Evolutionary conservation across 768 basidiomycete genomes (phyloP).

Genomic region (Leccinum subtestaceum): DNA sequence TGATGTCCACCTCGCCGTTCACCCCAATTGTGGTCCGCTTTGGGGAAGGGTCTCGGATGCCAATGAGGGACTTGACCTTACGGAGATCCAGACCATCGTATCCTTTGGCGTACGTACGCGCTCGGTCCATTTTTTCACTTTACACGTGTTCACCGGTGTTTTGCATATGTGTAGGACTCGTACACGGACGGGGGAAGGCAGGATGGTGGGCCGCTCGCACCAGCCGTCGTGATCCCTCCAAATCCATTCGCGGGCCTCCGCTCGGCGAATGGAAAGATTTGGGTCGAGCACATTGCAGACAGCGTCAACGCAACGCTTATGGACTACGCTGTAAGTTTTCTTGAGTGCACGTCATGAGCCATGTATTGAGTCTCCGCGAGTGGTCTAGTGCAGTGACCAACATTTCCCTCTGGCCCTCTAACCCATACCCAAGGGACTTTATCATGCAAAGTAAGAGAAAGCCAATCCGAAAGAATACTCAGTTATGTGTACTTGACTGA

Average conservation of each 20-base stretch:
- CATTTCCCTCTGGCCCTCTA: conserved; percentile 49
- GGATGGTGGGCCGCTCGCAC: conserved; percentile 43
- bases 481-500: neutral
- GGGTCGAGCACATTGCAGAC: conserved; percentile 47
- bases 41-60: conserved; percentile 42
- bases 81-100: conserved; percentile 44
- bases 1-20: conserved; percentile 43
- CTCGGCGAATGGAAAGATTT: conserved; percentile 48
- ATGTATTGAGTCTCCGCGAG: conserved; percentile 12
- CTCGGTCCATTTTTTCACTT: neutral
- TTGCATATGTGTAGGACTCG: conserved; percentile 36
- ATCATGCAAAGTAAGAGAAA: conserved; percentile 41
- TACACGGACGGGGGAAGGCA: conserved; percentile 50
- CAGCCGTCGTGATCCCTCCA: conserved; percentile 36
- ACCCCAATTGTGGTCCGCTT: conserved; percentile 43
- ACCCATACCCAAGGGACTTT: conserved; percentile 46
- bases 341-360: neutral
- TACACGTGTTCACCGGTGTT: neutral
- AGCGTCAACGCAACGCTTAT: conserved; percentile 39
- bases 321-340: conserved; percentile 47
- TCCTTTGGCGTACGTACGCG: conserved; percentile 44
- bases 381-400: conserved; percentile 46
- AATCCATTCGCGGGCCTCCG: conserved; percentile 48
- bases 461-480: neutral
- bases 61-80: conserved; percentile 45